A percentile compares a stretch with the other conserved stretches of the same genome.
Evolutionary conservation across 2,329 filamentous ascomycete genomes (phyloP).

Genomic region (Talaromyces sp.): DNA sequence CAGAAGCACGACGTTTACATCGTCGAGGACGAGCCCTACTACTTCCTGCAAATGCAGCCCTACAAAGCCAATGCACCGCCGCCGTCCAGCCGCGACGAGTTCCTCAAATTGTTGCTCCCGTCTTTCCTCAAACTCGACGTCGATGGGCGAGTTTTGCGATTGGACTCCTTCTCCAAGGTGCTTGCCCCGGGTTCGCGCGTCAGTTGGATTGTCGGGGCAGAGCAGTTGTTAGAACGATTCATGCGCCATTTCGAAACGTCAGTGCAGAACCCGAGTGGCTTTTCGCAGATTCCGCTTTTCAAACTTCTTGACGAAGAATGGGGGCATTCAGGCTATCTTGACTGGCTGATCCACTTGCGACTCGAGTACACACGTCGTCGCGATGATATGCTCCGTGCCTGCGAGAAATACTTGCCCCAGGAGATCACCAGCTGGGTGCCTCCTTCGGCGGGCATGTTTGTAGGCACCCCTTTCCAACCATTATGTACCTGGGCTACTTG

Average conservation of each 20-base stretch:
- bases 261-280: constrained; percentile 78
- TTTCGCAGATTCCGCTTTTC: constrained; percentile 77
- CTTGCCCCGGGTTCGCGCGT: constrained; percentile 73
- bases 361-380: constrained; percentile 74
- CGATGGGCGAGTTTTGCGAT: constrained; percentile 80
- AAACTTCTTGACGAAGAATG: constrained; percentile 90
- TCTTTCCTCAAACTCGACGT: constrained; percentile 73
- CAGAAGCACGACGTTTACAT: constrained; percentile 83
- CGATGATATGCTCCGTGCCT: constrained; percentile 70
- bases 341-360: constrained; percentile 81
- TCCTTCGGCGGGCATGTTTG: constrained; percentile 89
- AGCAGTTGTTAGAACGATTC: constrained; percentile 78
- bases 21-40: constrained; percentile 91
- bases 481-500: neutral
- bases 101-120: constrained; percentile 67
- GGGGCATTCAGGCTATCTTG: constrained; percentile 85
- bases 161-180: constrained; percentile 93
- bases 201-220: constrained; percentile 85
- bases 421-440: constrained; percentile 72
- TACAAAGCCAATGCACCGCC: constrained; percentile 57
- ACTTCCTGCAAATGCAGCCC: constrained; percentile 79
- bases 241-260: constrained; percentile 75
- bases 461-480: constrained; percentile 44
- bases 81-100: constrained; percentile 62
- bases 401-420: constrained; percentile 66